Evolutionary conservation across 2,329 filamentous ascomycete genomes (phyloP), one percentile per base, ranked within the genome.

Genomic region (Dactylellina leptospora): DNA sequence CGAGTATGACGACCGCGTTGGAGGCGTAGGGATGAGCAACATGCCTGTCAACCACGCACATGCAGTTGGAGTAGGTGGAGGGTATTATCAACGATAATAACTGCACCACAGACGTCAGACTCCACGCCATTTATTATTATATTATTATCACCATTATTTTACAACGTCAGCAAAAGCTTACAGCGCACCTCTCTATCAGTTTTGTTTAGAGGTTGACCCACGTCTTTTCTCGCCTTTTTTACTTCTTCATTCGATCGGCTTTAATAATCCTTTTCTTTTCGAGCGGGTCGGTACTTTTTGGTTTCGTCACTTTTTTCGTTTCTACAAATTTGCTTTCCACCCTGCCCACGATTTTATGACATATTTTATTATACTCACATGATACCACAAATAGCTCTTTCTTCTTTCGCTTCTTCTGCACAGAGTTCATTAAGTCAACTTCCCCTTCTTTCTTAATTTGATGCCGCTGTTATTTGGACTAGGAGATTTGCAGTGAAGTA

Each of bases 301-400:
- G 16, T 47, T 27, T 10, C 40, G 13, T 2, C 45, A 20, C 28
- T 40, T 33, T 33, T 27, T 27, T 53, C 27, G 25, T 54, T 33
- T 23, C 27, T 28, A 54, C 53, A 61, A 69, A 47, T 44, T 60
- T 62, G 30, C 10, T 48, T 71, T 71, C 55, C 33, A 28, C 58
- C 59, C 42, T 25, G 51, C 68, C 48, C 44, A 72, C 68, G 68
- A 72, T 54, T 48, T 71, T 72, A 72, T 55, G 68, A 72, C 59
- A 60, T 48, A 72, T 36, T 20, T 38, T 55, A 62, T 58, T 63
- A 54, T 59, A 64, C 50, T 63, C 59, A 48, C 59, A 72, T 72
- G 68, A 72, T 72, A 72, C 68, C 68, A 72, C 68, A 72, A 55
- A 72, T 50, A 62, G 64, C 30, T 61, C 55, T 30, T 62, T 38